Evolutionary conservation across 805 yeast species (phyloP).

Genomic region (Metschnikowia aberdeeniae): DNA sequence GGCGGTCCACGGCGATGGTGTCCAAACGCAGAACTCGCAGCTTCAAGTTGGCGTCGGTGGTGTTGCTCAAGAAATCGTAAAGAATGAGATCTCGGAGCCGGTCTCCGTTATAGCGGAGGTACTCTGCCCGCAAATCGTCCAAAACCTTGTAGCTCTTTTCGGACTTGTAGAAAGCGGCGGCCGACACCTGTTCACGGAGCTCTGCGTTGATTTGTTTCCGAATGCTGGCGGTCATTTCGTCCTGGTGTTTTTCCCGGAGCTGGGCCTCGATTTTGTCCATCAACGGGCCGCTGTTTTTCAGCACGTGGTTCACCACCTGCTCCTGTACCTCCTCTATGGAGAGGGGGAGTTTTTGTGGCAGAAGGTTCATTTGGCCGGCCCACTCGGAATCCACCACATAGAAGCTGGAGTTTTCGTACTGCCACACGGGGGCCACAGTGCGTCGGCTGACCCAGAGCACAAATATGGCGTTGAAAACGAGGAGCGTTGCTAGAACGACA

Average conservation of each 20-base stretch:
- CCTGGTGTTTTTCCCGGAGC: conserved; percentile 3
- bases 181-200: not conserved
- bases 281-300: not conserved
- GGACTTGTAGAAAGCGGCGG: not conserved
- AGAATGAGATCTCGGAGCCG: conserved; percentile 9
- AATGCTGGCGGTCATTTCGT: not conserved
- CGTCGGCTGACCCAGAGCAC: not conserved
- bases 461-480: not conserved
- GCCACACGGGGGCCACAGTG: conserved; percentile 5
- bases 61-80: conserved; percentile 5
- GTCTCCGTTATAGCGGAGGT: conserved; percentile 6
- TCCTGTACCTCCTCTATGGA: conserved; percentile 2
- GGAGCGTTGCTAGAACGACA: not conserved
- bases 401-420: conserved; percentile 2
- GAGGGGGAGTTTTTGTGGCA: not conserved
- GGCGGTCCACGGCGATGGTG: conserved; percentile 7
- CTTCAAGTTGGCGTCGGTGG: conserved; percentile 8
- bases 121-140: conserved; percentile 9
- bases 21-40: conserved; percentile 4
- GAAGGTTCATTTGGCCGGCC: conserved; percentile 2
- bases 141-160: conserved; percentile 4
- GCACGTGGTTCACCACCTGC: conserved; percentile 1
- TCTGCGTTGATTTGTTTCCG: not conserved
- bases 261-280: conserved; percentile 4
- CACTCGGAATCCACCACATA: conserved; percentile 12